phyloP scores from a whole-genome alignment of 345 rosid species.

The Sonneratia alba region DNA sequence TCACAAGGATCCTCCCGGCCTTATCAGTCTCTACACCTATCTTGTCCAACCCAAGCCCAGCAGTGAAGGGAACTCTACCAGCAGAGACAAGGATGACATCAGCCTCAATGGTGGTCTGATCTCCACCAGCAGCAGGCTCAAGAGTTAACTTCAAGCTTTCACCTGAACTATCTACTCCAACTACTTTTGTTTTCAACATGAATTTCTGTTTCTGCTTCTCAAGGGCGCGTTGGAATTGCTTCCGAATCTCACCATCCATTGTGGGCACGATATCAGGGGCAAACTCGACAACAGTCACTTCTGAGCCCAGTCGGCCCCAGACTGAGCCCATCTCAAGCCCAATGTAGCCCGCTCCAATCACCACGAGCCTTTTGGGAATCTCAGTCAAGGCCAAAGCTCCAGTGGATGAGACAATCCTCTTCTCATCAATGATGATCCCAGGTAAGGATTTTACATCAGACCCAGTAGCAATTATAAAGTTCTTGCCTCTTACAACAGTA shows the following conservation, averaged over 20 bases:
- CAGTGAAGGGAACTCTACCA: constrained; percentile 80
- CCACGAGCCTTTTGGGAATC: constrained; percentile 87
- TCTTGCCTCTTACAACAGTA: constrained; percentile 74
- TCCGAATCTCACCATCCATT: constrained; percentile 94
- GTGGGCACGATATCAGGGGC: constrained; percentile 84
- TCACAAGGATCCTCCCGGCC: constrained; percentile 65
- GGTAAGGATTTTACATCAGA: constrained; percentile 95
- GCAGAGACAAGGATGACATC: constrained; percentile 95
- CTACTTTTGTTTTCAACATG: constrained; percentile 94
- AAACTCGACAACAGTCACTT: constrained; percentile 97
- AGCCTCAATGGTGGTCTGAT: constrained; percentile 76
- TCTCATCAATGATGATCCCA: constrained; percentile 87
- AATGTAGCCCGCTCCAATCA: constrained; percentile 95
- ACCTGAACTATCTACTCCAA: constrained; percentile 73
- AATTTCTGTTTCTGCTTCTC: constrained; percentile 99
- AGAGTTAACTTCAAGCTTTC: constrained; percentile 67
- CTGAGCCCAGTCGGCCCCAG: constrained; percentile 89
- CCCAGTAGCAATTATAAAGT: constrained; percentile 84
- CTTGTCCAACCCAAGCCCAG: constrained; percentile 85
- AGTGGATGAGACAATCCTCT: constrained; percentile 93
- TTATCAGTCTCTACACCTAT: constrained; percentile 90
- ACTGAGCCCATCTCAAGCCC: constrained; percentile 99
- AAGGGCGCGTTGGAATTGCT: constrained; percentile 81
- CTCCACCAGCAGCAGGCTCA: constrained; percentile 86
- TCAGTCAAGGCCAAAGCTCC: constrained; percentile 74